Percentiles rank a stretch among this genome's conserved stretches.
These are phyloP conservation scores for Teratosphaeria zuluensis DNA, from an alignment of 2,329 filamentous ascomycete species.

Conservation along the genomic window DNA sequence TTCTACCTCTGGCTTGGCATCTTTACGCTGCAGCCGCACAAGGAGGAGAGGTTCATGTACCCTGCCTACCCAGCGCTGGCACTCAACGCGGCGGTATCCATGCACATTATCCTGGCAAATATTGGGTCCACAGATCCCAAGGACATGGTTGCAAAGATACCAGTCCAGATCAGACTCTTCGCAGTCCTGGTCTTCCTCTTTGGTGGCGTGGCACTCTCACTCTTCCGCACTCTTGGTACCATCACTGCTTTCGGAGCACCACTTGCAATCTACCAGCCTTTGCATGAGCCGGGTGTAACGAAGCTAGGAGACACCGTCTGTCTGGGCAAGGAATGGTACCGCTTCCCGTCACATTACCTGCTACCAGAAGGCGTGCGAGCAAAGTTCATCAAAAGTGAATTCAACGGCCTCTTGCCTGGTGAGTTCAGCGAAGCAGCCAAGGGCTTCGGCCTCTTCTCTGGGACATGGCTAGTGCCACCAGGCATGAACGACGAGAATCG, in stretches of 20 bases:
- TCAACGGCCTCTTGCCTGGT: conserved; percentile 77
- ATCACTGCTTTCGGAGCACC: conserved; percentile 79
- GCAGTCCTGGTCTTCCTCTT: conserved; percentile 49
- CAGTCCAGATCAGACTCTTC: conserved; percentile 61
- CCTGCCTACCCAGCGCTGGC: conserved; percentile 85
- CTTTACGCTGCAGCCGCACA: conserved; percentile 88
- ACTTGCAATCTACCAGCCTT: conserved; percentile 56
- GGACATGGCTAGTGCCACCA: conserved; percentile 70
- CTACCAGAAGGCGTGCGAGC: conserved; percentile 72
- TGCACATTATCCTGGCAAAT: conserved; percentile 70
- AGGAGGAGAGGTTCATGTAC: conserved; percentile 98
- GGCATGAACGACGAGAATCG: conserved; percentile 90
- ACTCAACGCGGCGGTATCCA: conserved; percentile 74
- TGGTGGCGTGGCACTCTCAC: conserved; percentile 46
- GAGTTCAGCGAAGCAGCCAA: conserved; percentile 65
- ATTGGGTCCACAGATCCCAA: conserved; percentile 62
- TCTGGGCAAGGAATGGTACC: conserved; percentile 95
- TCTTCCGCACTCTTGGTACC: conserved; percentile 65
- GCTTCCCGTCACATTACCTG: conserved; percentile 89
- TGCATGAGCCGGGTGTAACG: conserved; percentile 50
- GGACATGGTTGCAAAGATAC: conserved; percentile 57
- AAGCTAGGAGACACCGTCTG: conserved; percentile 63
- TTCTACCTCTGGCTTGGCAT: conserved; percentile 94
- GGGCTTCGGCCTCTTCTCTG: conserved; percentile 62
- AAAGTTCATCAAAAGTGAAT: conserved; percentile 87